Percentiles rank a stretch among this genome's conserved stretches.
These are phyloP conservation scores for Artemisia tridentata DNA, from an alignment of 129 eudicot genomes.

Conservation along the genomic window DNA sequence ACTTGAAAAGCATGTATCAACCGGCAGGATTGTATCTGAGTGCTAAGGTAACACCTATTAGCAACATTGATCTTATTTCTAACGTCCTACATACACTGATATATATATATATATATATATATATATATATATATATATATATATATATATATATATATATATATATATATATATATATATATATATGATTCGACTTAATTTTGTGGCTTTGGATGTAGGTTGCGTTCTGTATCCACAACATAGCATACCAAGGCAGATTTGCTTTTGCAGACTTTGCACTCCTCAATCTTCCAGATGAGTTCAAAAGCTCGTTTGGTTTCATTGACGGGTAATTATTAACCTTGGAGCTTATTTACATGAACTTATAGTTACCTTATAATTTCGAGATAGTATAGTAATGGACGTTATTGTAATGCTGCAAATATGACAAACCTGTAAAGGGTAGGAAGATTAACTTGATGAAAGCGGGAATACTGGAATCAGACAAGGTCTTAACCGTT, in stretches of 20 bases:
- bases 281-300: slow-evolving; percentile 58
- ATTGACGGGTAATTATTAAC: slow-evolving; percentile 49
- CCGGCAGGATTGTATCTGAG: slow-evolving; percentile 38
- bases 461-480: slow-evolving; percentile 61
- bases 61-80: neutral
- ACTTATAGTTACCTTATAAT: neutral
- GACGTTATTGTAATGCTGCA: slow-evolving; percentile 18
- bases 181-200: neutral
- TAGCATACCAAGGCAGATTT: slow-evolving; percentile 74
- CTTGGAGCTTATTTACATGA: too few relatives aligned
- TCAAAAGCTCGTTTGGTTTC: slow-evolving; percentile 62
- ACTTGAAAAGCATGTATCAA: slow-evolving; percentile 58
- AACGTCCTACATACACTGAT: neutral
- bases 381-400: neutral
- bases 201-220: slow-evolving; percentile 31
- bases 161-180: too few relatives aligned
- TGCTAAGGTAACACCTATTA: slow-evolving; percentile 44
- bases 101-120: too few relatives aligned
- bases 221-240: slow-evolving; percentile 74
- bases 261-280: slow-evolving; percentile 54
- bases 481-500: slow-evolving; percentile 48
- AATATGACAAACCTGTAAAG: slow-evolving; percentile 51
- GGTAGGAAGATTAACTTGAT: slow-evolving; percentile 68
- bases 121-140: too few relatives aligned
- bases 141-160: too few relatives aligned